Percentiles rank a stretch among this genome's conserved stretches.
These are phyloP conservation scores for Cytospora leucostoma DNA, from an alignment of 2,329 filamentous ascomycete species.

Conservation along the genomic window DNA sequence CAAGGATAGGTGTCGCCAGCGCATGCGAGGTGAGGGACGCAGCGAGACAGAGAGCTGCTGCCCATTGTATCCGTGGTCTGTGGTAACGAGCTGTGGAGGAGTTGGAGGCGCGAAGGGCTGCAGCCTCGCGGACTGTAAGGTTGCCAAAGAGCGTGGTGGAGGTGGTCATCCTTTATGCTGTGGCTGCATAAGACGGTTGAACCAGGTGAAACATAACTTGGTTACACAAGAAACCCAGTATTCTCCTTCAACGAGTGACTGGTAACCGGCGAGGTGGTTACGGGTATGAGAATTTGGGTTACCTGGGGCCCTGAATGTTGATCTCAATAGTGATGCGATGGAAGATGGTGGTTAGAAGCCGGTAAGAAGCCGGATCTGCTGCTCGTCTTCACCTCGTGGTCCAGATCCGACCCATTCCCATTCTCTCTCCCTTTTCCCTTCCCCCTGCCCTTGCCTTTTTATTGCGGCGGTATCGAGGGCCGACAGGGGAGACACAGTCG, in stretches of 20 bases:
- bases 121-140: conserved; percentile 20
- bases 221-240: conserved; percentile 25
- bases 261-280: conserved; percentile 10
- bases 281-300: background rate
- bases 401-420: conserved; percentile 9
- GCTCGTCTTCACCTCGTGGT: conserved; percentile 14
- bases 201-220: conserved; percentile 33
- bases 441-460: background rate
- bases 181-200: conserved; percentile 30
- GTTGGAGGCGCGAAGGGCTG: background rate
- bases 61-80: conserved; percentile 35
- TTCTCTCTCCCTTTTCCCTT: background rate
- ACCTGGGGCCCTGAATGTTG: conserved; percentile 9
- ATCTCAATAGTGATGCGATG: conserved; percentile 4
- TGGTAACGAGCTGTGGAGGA: conserved; percentile 15
- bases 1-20: conserved; percentile 29
- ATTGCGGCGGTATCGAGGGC: conserved; percentile 12
- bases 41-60: conserved; percentile 29
- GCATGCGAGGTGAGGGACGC: conserved; percentile 33
- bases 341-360: conserved; percentile 8
- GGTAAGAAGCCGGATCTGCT: background rate
- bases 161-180: conserved; percentile 34
- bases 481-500: background rate
- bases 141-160: conserved; percentile 15
- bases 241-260: conserved; percentile 20